Evolutionary conservation across 1,139 yeast genomes (phyloP), one percentile per base, ranked within the genome.

Genomic region (Insectozyma bohioensis): DNA sequence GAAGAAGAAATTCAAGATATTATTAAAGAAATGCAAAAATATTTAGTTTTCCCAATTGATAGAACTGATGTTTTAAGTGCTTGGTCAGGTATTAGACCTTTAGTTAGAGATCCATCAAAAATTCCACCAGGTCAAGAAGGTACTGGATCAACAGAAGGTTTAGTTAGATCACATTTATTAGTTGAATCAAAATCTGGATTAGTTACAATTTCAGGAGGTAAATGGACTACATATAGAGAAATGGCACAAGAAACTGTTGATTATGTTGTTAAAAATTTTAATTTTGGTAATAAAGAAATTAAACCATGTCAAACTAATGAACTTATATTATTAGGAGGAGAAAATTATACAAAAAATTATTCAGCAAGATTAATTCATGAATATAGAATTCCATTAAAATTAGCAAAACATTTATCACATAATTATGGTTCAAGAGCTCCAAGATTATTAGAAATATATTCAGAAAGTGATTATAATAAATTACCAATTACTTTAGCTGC

Each of bases 211-310:
- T 84, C 95, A 18, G 97, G 97, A 52, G 97, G 97, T 61, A 90
- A 90, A 65, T 90, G 97, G 97, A 90, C 97, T 37, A 90, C 97
- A 25, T 90, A 88, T 68, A 78, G 97, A 67, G 95, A 87, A 67
- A 90, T 90, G 97, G 96, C 97, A 22, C 81, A 88, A 65, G 96
- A 90, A 66, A 86, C 96, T 30, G 82, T 90, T 33, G 84, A 86
- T 59, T 79, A 78, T 47, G 78, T 86, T 39, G 72, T 86, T 35
- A 71, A 76, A 51, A 61, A 69, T 34, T 72, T 67, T 45, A 58
- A 60, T 33, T 71, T 75, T 35, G 57, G 56, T 28, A 59, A 54
- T 28, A 61, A 56, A 43, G 45, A 52, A 26, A 40, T 69, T 22
- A 68, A 67, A 45, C 76, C 80, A 22, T 85, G 95, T 52, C 69